Percentiles rank a stretch among this genome's conserved stretches.
Evolutionary conservation across 169 alveolate species (phyloP).

Genomic region (Plasmodium chabaudi): DNA sequence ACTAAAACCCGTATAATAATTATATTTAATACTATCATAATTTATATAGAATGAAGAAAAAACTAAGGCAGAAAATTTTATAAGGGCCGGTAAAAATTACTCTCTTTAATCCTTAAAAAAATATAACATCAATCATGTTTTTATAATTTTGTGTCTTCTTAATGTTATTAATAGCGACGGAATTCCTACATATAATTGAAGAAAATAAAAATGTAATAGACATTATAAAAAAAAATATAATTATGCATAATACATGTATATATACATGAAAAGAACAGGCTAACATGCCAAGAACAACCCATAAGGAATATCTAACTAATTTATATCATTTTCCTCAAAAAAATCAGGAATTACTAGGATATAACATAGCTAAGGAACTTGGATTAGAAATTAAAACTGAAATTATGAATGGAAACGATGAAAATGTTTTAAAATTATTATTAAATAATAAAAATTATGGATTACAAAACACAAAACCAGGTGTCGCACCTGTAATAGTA

Average conservation of each 20-base stretch:
- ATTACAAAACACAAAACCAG: slow-evolving; percentile 5
- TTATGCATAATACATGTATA: background rate
- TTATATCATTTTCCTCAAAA: background rate
- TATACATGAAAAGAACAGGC: slow-evolving; percentile 3
- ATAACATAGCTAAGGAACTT: background rate
- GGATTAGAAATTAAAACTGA: slow-evolving; percentile 36
- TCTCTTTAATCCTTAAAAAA: background rate
- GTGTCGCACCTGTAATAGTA: slow-evolving; percentile 37
- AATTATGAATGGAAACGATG: slow-evolving; percentile 58
- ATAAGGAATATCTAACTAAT: background rate
- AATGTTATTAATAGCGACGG: slow-evolving; percentile 37
- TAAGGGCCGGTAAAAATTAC: slow-evolving; percentile 2
- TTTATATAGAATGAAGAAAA: background rate
- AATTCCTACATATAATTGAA: slow-evolving; percentile 30
- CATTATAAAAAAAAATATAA: background rate
- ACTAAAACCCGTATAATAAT: background rate
- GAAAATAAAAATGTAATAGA: slow-evolving; percentile 36
- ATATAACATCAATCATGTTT: no score
- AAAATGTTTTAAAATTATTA: slow-evolving; percentile 47
- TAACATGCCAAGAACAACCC: background rate
- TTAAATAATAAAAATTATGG: slow-evolving; percentile 12
- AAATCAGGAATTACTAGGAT: slow-evolving; percentile 28
- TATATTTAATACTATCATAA: no score
- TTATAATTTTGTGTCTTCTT: background rate
- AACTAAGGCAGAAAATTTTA: slow-evolving; percentile 3